A percentile compares a stretch with the other conserved stretches of the same genome.
phyloP scores from a whole-genome alignment of 495 filamentous ascomycete species.

The Emericellopsis terricola region DNA sequence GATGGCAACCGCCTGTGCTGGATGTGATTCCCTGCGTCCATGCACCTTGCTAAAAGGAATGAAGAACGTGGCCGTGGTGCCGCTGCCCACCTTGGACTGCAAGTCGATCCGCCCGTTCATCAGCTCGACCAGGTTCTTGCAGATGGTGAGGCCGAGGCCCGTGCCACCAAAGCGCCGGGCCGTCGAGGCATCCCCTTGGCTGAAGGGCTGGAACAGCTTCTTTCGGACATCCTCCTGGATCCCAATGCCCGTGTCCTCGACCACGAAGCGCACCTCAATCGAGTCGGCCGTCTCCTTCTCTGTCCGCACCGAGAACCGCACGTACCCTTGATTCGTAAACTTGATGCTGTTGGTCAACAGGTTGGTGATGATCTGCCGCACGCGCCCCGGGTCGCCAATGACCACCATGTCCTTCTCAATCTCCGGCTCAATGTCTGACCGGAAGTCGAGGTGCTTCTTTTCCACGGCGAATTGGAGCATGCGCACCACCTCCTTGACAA shows the following conservation, averaged over 20 bases:
- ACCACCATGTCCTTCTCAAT: conserved; percentile 28
- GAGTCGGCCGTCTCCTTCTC: conserved; percentile 28
- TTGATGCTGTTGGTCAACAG: conserved; percentile 81
- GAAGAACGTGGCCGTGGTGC: conserved; percentile 49
- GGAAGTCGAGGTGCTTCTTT: conserved; percentile 39
- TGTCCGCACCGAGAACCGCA: conserved; percentile 33
- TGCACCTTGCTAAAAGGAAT: conserved; percentile 46
- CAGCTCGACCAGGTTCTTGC: conserved; percentile 57
- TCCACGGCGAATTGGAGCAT: conserved; percentile 42
- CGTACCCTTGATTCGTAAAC: conserved; percentile 58
- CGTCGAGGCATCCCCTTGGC: conserved; percentile 65
- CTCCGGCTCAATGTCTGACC: conserved; percentile 22
- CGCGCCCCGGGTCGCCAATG: conserved; percentile 60
- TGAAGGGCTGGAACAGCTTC: conserved; percentile 70
- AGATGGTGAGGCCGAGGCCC: conserved; percentile 65
- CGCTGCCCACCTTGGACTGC: conserved; percentile 34
- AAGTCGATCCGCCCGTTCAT: conserved; percentile 66
- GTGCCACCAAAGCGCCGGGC: conserved; percentile 65
- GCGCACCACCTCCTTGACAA: conserved; percentile 52
- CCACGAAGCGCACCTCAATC: conserved; percentile 37
- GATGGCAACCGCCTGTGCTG: conserved; percentile 33
- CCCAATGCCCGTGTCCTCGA: conserved; percentile 73
- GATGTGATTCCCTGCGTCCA: conserved; percentile 12
- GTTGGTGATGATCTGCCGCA: conserved; percentile 73
- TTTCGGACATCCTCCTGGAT: conserved; percentile 57